Base-by-base conservation (phyloP, 805 yeast genomes). In the Yamadazyma paraphyllophila region DNA sequence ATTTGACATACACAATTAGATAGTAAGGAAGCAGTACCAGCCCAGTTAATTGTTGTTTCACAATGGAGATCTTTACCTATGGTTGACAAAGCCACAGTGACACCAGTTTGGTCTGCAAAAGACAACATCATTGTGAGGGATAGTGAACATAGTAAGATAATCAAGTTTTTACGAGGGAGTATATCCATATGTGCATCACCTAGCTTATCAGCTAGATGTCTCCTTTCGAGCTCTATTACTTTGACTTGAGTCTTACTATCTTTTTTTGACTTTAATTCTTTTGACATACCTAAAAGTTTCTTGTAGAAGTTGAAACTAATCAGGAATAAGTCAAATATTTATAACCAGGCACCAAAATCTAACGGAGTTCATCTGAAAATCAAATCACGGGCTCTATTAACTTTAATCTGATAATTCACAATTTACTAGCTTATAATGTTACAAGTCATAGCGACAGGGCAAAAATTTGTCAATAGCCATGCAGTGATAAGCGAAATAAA, bases 1-100 rank as follows among this genome's bases (percentile, higher is more conserved):
- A 78, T 77, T 52, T 79, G 83, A 49, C 78, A 76, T 5, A 71
- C 69, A 39, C 80, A 69, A 41, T 72, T 73, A 5, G 82, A 79
- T 41, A 80, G 70, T 25, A 78, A 59, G 12, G 74, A 59, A 2
- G 82, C 73, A 0, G 84, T 74, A 11, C 82, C 82, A 0, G 81
- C 82, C 85, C 85, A 80, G 39, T 78, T 71, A 36, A 80, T 76
- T 1, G 81, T 71, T 14, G 62, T 62, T 35, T 67, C 64, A 2
- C 81, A 78, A 39, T 76, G 46, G 38, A 79, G 60, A 27, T 72
- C 81, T 24, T 63, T 55, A 7, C 77, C 80, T 31, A 79, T 78
- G n/a, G 55, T 47, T 1, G 83, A 70, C 29, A 77, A 67, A 1
- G 77, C 78, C 10, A 77, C 74, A 1, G 77, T 67, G 29, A 76